phyloP scores from a whole-genome alignment of 2,329 filamentous ascomycete species.

The Calonectria montana region DNA sequence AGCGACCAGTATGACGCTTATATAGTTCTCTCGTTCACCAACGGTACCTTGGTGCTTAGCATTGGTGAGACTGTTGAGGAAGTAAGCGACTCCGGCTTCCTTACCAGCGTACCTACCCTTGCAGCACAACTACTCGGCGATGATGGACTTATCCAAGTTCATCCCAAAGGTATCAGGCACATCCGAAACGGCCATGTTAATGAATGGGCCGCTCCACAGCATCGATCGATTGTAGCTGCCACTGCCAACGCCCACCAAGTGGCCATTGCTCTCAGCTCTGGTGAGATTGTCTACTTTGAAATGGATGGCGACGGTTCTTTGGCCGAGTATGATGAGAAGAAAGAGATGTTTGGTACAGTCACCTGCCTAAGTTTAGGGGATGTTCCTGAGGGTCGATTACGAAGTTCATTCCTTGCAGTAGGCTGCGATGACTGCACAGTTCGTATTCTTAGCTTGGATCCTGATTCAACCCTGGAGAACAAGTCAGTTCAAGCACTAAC shows the following conservation, averaged over 20 bases:
- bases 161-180: conserved; percentile 95
- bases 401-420: conserved; percentile 94
- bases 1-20: conserved; percentile 91
- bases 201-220: conserved; percentile 93
- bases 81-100: conserved; percentile 91
- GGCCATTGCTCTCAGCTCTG: conserved; percentile 91
- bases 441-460: conserved; percentile 88
- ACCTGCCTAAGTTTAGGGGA: conserved; percentile 94
- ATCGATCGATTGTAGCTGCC: conserved; percentile 94
- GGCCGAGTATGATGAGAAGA: conserved; percentile 94
- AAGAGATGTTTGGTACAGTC: conserved; percentile 94
- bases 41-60: conserved; percentile 89
- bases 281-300: conserved; percentile 98
- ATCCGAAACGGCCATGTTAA: conserved; percentile 84
- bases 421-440: conserved; percentile 98
- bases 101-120: conserved; percentile 88
- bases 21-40: conserved; percentile 93
- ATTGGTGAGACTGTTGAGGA: conserved; percentile 98
- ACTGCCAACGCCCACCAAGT: conserved; percentile 95
- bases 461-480: conserved; percentile 89
- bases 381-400: conserved; percentile 87
- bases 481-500: conserved; percentile 96
- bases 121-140: conserved; percentile 95
- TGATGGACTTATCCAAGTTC: conserved; percentile 91
- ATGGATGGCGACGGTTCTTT: conserved; percentile 92